Base-by-base conservation (phyloP, 495 filamentous ascomycete species). In the Penicillium salamii region DNA sequence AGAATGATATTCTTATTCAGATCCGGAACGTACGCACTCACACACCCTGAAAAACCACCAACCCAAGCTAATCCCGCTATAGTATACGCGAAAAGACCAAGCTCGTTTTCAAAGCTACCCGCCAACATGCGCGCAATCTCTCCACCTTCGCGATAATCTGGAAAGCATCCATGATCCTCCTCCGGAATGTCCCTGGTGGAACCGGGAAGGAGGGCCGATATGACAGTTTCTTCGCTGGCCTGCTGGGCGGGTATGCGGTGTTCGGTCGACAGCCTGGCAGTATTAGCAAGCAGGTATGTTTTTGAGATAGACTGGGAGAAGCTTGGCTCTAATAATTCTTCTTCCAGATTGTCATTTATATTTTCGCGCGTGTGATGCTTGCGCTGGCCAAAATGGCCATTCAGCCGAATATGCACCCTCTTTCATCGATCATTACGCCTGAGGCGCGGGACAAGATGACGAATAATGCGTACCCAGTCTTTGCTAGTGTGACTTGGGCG, bases 1-100 rank as follows among this genome's bases (percentile, higher is more conserved):
- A 90, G 86, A 18, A 98, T 97, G 91, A 85, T 95, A 40, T 82
- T 97, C 55, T 82, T 98, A 42, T 98, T 98, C 75, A 90, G 93
- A 50, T 85, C 84, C 11, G 93, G 91, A 69, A 89, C 89, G 81
- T 89, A 80, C 50, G 79, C 70, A 21, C 23, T 29, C 36, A 28
- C 17, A 38, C 40, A 42, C 46, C 29, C 43, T 52, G 29, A 26
- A 26, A 3, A 26, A 26, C 23, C 31, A n/a, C n/a, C 29, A 40
- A 45, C 21, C 42, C 13, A 21, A 45, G 33, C 50, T 54, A 26
- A 53, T 40, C 35, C 13, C 40, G 9, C 36, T 52, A 15, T 49
- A 90, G 86, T 23, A 63, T 96, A 55, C 85, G 85, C 12, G 79
- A 95, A 66, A 97, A 96, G 69, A 58, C 82, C 49, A 69, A 71